Base-by-base conservation (phyloP, 1,284 basidiomycete species). In the Rhodotorula sp. region DNA sequence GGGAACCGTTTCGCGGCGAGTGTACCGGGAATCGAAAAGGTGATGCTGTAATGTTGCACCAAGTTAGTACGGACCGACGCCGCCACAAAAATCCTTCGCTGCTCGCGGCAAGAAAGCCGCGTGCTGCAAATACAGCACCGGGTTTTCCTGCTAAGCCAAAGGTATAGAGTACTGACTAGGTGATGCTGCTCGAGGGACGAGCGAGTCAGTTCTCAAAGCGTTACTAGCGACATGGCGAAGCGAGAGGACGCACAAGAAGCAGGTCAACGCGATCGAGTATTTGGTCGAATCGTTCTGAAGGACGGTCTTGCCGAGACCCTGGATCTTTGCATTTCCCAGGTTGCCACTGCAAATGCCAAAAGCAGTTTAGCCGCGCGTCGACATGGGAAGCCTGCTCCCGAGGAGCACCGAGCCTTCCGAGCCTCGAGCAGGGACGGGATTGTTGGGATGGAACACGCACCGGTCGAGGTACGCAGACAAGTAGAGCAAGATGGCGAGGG, bases 401-500 rank as follows among this genome's bases (percentile, higher is more conserved):
- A 43, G 38, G 38, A 43, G 38, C 38, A 43, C 38, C 38, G 38
- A 43, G 38, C 38, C 38, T 43, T 14, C 5, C 4, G 38, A 28
- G n/a, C 54, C 26, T 18, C 52, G n/a, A 31, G 54, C 8, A 31
- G 54, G 14, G 15, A 12, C 34, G 38, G 7, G 8, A 19, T 0
- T 26, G 38, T 2, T 14, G 28, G 19, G 31, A 19, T 26, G 18
- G 15, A 18, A 8, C 55, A 34, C 62, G 50, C 19, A 63, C 62
- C 82, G 75, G 64, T 83, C 83, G 48, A 83, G 80, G 72, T 83
- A 84, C 8, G 82, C 83, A 7, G 77, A 77, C 34, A 84, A 77
- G 73, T 84, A 84, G 23, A 84, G 78, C 12, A 83, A 70, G 0
- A 81, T 79, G 8, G 83, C 82, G 64, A 83, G 79, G 1, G 83